These are phyloP conservation scores for Asterophora lycoperdoides DNA, from an alignment of 768 basidiomycete genomes.

Conservation along the genomic window DNA sequence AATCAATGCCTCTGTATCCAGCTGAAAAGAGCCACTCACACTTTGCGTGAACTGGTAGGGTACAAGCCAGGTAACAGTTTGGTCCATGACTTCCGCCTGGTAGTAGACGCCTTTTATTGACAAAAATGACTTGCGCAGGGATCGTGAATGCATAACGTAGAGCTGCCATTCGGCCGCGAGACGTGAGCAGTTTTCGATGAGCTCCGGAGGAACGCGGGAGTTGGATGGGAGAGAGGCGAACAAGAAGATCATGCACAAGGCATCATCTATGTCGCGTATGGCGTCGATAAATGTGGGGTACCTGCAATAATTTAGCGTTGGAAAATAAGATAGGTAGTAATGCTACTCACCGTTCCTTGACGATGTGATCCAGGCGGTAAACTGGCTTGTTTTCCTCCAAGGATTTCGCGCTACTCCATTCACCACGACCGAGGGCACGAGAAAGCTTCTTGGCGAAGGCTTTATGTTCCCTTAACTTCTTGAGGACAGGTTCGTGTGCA, in stretches of 20 bases:
- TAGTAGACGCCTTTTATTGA: conserved; percentile 99
- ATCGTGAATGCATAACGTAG: conserved; percentile 84
- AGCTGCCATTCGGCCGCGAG: conserved; percentile 96
- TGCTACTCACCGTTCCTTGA: conserved; percentile 83
- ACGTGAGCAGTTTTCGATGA: conserved; percentile 87
- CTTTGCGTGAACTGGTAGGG: conserved; percentile 97
- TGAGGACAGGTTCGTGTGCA: conserved; percentile 91
- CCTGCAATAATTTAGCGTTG: conserved; percentile 37
- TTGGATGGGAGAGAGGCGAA: conserved; percentile 91
- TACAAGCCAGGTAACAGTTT: conserved; percentile 92
- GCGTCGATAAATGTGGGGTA: conserved; percentile 98
- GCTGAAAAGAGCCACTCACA: conserved; percentile 40
- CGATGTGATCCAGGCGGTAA: conserved; percentile 90
- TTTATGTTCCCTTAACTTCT: conserved; percentile 94
- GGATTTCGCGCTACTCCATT: conserved; percentile 94
- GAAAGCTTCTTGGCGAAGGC: conserved; percentile 96
- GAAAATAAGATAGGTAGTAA: neutral
- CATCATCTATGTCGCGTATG: conserved; percentile 94
- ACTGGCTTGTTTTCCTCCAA: conserved; percentile 90
- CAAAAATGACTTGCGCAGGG: conserved; percentile 87
- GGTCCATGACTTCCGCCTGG: conserved; percentile 92
- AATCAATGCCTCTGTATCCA: conserved; percentile 9
- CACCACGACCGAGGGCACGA: conserved; percentile 85
- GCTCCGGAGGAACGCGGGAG: conserved; percentile 70
- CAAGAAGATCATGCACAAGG: conserved; percentile 89